These are phyloP conservation scores for Rhodotorula sp. DNA, from an alignment of 1,284 basidiomycete species.

Conservation along the genomic window DNA sequence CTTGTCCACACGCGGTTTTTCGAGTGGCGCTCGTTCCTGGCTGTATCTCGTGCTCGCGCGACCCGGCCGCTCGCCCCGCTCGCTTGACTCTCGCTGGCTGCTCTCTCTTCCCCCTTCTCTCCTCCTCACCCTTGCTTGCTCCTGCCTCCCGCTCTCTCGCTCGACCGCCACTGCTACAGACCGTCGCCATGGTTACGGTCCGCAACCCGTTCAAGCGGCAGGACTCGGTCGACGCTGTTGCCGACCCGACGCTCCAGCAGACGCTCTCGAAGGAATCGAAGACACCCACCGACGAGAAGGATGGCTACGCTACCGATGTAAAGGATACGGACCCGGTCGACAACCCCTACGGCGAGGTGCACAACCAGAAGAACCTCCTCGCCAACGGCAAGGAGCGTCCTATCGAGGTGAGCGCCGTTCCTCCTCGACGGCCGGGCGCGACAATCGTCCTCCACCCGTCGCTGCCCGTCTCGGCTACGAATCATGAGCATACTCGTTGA, in stretches of 20 bases:
- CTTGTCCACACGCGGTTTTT: too few relatives aligned
- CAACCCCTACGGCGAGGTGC: conserved; percentile 14
- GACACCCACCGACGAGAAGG: conserved; percentile 23
- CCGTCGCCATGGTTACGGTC: conserved; percentile 24
- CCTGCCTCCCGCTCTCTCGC: background rate
- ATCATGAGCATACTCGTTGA: too few relatives aligned
- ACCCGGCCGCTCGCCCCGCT: background rate
- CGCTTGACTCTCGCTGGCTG: background rate
- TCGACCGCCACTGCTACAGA: background rate
- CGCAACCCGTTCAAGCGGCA: conserved; percentile 36
- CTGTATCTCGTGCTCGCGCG: too few relatives aligned
- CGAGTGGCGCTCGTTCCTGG: too few relatives aligned
- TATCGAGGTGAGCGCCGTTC: conserved; percentile 31
- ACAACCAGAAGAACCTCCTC: conserved; percentile 23
- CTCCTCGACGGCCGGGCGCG: too few relatives aligned
- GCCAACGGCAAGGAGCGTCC: conserved; percentile 42
- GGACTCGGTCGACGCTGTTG: conserved; percentile 26
- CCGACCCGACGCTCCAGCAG: conserved; percentile 9
- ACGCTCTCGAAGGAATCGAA: conserved; percentile 3
- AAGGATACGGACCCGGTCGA: conserved; percentile 1
- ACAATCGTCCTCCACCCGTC: too few relatives aligned
- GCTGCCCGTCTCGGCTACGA: too few relatives aligned
- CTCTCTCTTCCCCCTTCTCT: background rate
- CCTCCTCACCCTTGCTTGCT: background rate
- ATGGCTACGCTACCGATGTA: conserved; percentile 1